Evolutionary conservation across 2,329 filamentous ascomycete species (phyloP), one percentile per base, ranked within the genome.

Genomic region (Neofusicoccum sp.): DNA sequence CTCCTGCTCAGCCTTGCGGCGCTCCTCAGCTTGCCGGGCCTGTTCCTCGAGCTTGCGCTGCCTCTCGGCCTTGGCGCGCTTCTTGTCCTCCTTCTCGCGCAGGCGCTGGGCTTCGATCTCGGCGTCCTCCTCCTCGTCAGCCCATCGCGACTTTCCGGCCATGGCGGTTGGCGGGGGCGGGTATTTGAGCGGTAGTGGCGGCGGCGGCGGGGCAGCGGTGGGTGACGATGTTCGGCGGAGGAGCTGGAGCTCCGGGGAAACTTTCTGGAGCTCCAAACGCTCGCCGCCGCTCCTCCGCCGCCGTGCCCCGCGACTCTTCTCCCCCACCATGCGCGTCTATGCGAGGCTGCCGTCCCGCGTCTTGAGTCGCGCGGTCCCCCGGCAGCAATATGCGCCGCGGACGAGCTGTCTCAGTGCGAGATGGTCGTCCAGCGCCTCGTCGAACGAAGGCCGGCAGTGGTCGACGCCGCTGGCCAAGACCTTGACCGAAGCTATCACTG

Each of bases 391-490:
- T 24, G 48, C 53, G 3, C 48, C 14, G n/a, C 61, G 63, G 28
- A 12, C 41, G 9, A 58, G 65, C 14, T 66, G 56, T 61, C 64
- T 62, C 44, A 63, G 65, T 16, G 66, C 73, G 65, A 76, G 78
- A 71, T 78, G 74, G 73, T 77, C 70, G 56, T 76, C 75, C 11
- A 60, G 44, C 45, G 33, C 31, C 36, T 38, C 33, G 20, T 12
- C 48, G 12, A 73, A 71, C 36, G 48, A 60, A 16, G 45, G 24
- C 12, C 47, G 48, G 30, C 79, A 90, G 79, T 97, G 93, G 92
- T 96, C 93, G 2, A 99, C 93, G 3, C 93, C 93, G 12, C 78
- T 99, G 63, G 93, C 93, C 6, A 93, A 95, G 73, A 89, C 89
- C 67, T 83, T 98, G 53, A 89, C 88, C 60, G 87, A 93, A 73